phyloP scores from a whole-genome alignment of 2,329 filamentous ascomycete genomes.

The Ophiostoma ips region DNA sequence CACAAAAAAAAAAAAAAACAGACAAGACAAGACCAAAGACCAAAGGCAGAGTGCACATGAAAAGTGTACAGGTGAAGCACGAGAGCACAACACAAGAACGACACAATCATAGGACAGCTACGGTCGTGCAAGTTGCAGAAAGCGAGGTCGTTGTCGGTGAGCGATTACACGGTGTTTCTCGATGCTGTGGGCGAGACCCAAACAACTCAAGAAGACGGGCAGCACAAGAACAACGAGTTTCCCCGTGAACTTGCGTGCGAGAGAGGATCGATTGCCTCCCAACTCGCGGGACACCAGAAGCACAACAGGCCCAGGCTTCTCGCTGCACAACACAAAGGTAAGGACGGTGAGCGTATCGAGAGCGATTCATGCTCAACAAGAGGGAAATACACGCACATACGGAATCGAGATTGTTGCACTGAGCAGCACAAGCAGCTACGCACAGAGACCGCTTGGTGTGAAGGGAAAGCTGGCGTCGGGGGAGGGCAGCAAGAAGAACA shows the following conservation, averaged over 20 bases:
- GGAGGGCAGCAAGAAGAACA: background rate
- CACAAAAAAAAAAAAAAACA: background rate
- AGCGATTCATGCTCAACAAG: background rate
- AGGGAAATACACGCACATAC: background rate
- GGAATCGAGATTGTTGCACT: background rate
- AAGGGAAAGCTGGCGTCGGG: background rate
- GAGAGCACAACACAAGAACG: background rate
- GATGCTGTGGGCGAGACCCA: background rate
- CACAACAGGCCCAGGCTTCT: background rate
- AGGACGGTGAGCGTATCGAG: background rate
- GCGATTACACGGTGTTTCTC: slow-evolving; percentile 5
- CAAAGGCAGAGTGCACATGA: too few species aligned
- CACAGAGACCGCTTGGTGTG: background rate
- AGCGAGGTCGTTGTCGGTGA: background rate
- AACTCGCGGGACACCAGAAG: too few species aligned
- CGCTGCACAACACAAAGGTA: slow-evolving; percentile 2
- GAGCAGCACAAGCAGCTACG: background rate
- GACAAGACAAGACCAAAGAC: background rate
- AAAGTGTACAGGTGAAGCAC: background rate
- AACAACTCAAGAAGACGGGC: too few species aligned
- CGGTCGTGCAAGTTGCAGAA: slow-evolving; percentile 8
- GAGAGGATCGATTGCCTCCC: too few species aligned
- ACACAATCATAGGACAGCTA: background rate
- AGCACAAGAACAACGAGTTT: too few species aligned
- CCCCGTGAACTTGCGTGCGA: too few species aligned